Conservation (phyloP, 129 eudicot species). For the Helianthus annuus region DNA sequence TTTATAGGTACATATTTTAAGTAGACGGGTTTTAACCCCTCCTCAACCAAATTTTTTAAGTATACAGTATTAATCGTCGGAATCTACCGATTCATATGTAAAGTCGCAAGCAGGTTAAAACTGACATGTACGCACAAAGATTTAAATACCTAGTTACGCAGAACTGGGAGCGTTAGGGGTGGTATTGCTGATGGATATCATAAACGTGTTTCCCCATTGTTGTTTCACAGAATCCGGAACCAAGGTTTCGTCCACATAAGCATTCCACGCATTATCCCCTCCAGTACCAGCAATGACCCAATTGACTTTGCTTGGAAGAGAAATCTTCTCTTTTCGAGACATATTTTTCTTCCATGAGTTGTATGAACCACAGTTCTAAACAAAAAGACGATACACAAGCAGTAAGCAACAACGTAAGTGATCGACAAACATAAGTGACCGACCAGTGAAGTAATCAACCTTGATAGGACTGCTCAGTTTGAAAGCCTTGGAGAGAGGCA, state of each 20-base stretch:
- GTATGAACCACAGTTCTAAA: conserved; percentile 47
- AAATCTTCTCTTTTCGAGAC: conserved; percentile 28
- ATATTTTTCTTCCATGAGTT: conserved; percentile 44
- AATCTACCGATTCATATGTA: no score
- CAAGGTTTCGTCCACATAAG: conserved; percentile 50
- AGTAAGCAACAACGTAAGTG: conserved; percentile 1
- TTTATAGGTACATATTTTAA: no score
- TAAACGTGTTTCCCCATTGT: conserved; percentile 73
- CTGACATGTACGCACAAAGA: not conserved
- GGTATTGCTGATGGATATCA: conserved; percentile 42
- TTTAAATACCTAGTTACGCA: conserved; percentile 37
- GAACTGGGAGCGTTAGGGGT: conserved; percentile 27
- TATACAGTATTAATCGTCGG: no score
- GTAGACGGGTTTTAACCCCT: no score
- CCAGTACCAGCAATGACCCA: conserved; percentile 74
- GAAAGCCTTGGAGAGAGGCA: conserved; percentile 58
- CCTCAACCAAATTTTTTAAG: no score
- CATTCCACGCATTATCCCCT: conserved; percentile 73
- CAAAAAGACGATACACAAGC: conserved; percentile 20
- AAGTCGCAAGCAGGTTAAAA: not conserved
- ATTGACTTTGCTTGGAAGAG: conserved; percentile 62
- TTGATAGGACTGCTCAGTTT: conserved; percentile 46
- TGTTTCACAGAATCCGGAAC: conserved; percentile 69
- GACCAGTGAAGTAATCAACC: conserved; percentile 38
- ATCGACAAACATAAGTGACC: conserved; percentile 6